Percentiles rank a stretch among this genome's conserved stretches.
phyloP scores from a whole-genome alignment of 164 flowering plant genomes.

The Tetrastigma voinierianum region DNA sequence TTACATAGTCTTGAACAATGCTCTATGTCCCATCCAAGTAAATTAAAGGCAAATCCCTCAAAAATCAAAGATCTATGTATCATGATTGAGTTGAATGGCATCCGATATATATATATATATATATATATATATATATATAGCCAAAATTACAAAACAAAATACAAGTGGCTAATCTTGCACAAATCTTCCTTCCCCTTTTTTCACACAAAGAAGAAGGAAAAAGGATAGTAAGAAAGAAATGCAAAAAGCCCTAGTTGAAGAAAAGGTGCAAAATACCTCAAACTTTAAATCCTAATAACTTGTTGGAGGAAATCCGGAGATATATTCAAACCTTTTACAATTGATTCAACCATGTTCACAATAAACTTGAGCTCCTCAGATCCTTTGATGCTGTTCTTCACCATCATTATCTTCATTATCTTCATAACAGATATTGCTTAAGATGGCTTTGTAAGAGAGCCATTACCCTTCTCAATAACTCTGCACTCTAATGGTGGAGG shows the following conservation, averaged over 20 bases:
- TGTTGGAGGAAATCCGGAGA: not conserved
- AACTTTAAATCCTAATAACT: not conserved
- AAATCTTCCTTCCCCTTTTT: no score
- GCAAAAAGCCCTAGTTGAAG: no score
- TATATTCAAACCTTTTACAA: not conserved
- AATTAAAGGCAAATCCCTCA: not conserved
- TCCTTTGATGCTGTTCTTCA: not conserved
- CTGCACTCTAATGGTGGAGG: slow-evolving; percentile 17
- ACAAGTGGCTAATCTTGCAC: not conserved
- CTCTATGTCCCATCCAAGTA: no score
- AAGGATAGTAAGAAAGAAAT: no score
- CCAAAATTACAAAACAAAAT: not conserved
- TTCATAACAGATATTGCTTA: not conserved
- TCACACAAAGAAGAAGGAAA: no score
- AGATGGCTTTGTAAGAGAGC: slow-evolving; percentile 12
- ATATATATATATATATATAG: not conserved
- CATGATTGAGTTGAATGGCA: no score
- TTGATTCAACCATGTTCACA: not conserved
- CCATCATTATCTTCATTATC: not conserved
- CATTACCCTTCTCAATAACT: slow-evolving; percentile 17
- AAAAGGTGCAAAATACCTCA: not conserved
- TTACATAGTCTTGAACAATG: no score
- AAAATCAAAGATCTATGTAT: not conserved
- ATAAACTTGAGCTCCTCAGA: not conserved
- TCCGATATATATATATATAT: no score